Conservation (phyloP, 177 flowering plant genomes). For the Vitis hybrid region DNA sequence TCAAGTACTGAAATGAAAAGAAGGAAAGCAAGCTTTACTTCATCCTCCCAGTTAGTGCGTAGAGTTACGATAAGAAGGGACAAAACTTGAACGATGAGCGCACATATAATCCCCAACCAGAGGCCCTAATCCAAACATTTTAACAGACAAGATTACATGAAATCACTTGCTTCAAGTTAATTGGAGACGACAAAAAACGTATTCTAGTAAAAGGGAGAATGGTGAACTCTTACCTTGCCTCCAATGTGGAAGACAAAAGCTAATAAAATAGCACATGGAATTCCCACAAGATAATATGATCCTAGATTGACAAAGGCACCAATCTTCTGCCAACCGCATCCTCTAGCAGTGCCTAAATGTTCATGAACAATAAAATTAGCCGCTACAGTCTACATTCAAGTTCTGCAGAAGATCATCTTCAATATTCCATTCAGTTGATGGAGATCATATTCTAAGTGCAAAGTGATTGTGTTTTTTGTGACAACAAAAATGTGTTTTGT, state of each 20-base stretch:
- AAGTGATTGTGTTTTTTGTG: no score
- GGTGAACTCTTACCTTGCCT: constrained; percentile 40
- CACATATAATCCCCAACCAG: constrained; percentile 69
- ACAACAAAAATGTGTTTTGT: no score
- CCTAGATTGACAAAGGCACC: constrained; percentile 61
- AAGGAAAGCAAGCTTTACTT: constrained; percentile 28
- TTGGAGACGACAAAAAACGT: not conserved
- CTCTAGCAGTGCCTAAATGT: constrained; percentile 50
- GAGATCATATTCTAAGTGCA: no score
- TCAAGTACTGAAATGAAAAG: not conserved
- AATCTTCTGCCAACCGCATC: constrained; percentile 70
- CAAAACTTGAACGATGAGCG: constrained; percentile 44
- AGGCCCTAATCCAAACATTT: constrained; percentile 46
- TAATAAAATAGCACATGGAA: constrained; percentile 45
- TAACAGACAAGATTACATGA: not conserved
- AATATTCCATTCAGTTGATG: no score
- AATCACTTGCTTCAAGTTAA: no score
- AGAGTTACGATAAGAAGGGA: constrained; percentile 44
- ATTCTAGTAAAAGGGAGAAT: not conserved
- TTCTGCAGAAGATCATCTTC: no score
- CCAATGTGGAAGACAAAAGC: constrained; percentile 50
- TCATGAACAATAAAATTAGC: not conserved
- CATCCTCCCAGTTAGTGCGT: constrained; percentile 68
- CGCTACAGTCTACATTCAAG: no score
- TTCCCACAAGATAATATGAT: constrained; percentile 57